Evolutionary conservation across 2,329 filamentous ascomycete genomes (phyloP).

Genomic region (Trichoderma sp.): DNA sequence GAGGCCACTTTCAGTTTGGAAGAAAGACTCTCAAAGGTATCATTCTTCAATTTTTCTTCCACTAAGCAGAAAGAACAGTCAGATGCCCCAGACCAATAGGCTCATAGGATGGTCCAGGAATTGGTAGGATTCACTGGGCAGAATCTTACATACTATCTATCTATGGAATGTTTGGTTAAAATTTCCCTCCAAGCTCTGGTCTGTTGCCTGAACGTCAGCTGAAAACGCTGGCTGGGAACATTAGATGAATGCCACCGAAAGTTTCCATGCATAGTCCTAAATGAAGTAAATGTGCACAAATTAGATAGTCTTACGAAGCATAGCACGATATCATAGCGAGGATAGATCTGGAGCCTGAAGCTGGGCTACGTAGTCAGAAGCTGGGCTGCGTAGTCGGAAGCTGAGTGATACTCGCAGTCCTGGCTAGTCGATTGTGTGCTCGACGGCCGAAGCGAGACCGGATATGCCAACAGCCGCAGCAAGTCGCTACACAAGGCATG

Average conservation of each 20-base stretch:
- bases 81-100: neutral
- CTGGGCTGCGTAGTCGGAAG: neutral
- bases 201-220: too few species aligned
- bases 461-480: slow-evolving; percentile 9
- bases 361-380: neutral
- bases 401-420: neutral
- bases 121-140: neutral
- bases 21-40: too few species aligned
- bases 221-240: neutral
- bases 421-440: neutral
- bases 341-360: neutral
- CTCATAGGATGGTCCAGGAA: neutral
- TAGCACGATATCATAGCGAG: neutral
- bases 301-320: neutral
- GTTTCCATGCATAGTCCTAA: neutral
- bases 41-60: too few species aligned
- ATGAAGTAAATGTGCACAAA: neutral
- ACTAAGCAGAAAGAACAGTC: neutral
- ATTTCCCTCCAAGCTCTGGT: too few species aligned
- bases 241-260: neutral
- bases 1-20: neutral
- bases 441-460: slow-evolving; percentile 1
- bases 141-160: neutral
- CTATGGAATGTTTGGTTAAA: neutral
- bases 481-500: slow-evolving; percentile 2